Conservation (phyloP, 129 eudicot species). For the Lactuca sativa region DNA sequence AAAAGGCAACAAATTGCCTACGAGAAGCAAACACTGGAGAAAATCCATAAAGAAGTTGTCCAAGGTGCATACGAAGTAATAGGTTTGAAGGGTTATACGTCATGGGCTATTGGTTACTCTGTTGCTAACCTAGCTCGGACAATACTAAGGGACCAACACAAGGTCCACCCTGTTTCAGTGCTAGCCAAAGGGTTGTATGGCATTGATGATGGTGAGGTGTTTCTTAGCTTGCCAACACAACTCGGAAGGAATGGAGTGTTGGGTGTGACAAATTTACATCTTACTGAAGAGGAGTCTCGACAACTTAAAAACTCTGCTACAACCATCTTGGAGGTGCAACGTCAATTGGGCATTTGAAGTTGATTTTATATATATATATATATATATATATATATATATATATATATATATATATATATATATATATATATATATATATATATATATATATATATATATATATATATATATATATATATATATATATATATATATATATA, state of each 20-base stretch:
- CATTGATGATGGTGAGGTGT: constrained; percentile 62
- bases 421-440: too few species aligned
- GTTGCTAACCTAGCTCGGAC: constrained; percentile 74
- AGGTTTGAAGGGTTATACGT: constrained; percentile 81
- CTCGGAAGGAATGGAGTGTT: constrained; percentile 78
- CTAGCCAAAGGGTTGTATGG: constrained; percentile 80
- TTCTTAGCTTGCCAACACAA: constrained; percentile 81
- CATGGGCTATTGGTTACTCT: constrained; percentile 97
- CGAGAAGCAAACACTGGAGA: constrained; percentile 40
- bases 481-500: too few species aligned
- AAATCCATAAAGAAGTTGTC: constrained; percentile 76
- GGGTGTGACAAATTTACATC: constrained; percentile 80
- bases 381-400: too few species aligned
- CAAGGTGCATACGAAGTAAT: constrained; percentile 88
- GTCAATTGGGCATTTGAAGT: constrained; percentile 56
- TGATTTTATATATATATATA: too few species aligned
- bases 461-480: too few species aligned
- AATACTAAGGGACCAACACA: constrained; percentile 73
- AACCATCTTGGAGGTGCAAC: constrained; percentile 73
- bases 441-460: too few species aligned
- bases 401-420: too few species aligned
- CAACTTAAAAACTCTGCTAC: constrained; percentile 61
- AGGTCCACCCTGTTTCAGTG: constrained; percentile 83
- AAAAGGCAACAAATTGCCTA: constrained; percentile 43
- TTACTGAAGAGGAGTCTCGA: constrained; percentile 56